These are phyloP conservation scores for Hypomyces rosellus DNA, from an alignment of 2,329 filamentous ascomycete genomes.

Conservation along the genomic window DNA sequence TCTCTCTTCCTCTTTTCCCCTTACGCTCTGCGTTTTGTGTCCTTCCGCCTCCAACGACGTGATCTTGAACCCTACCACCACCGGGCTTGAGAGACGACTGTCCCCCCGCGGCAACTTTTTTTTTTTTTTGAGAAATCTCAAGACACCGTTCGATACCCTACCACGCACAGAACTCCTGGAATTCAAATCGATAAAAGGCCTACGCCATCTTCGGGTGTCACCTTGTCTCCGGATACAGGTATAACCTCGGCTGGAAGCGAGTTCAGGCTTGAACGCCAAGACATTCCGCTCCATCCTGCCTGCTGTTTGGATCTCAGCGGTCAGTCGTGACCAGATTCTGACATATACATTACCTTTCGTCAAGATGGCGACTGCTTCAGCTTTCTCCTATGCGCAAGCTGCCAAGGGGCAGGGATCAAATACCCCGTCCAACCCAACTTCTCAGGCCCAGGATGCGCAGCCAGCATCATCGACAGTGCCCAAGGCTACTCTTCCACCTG, in stretches of 20 bases:
- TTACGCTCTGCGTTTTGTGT: constrained; percentile 1
- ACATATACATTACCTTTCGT: neutral
- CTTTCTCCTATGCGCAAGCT: constrained; percentile 93
- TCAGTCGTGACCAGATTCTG: constrained; percentile 19
- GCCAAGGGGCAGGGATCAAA: constrained; percentile 66
- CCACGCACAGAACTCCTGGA: neutral
- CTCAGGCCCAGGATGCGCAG: constrained; percentile 23
- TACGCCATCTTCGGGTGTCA: neutral
- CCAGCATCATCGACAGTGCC: constrained; percentile 22
- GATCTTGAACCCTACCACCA: constrained; percentile 11
- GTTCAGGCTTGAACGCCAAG: constrained; percentile 11
- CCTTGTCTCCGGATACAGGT: neutral
- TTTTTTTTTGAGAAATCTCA: neutral
- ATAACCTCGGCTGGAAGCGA: constrained; percentile 16
- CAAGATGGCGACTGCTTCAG: constrained; percentile 49
- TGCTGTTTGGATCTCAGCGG: constrained; percentile 15
- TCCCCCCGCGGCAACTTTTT: constrained; percentile 3
- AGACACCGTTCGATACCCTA: neutral
- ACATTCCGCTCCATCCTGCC: constrained; percentile 10
- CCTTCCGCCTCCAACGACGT: constrained; percentile 12
- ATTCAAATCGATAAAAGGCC: neutral
- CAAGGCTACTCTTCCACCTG: constrained; percentile 18
- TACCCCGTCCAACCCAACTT: constrained; percentile 18
- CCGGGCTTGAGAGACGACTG: constrained; percentile 12
- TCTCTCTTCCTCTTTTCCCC: neutral